Percentiles rank a stretch among this genome's conserved stretches.
phyloP scores from a whole-genome alignment of 768 basidiomycete genomes.

The Hortiboletus campestris region DNA sequence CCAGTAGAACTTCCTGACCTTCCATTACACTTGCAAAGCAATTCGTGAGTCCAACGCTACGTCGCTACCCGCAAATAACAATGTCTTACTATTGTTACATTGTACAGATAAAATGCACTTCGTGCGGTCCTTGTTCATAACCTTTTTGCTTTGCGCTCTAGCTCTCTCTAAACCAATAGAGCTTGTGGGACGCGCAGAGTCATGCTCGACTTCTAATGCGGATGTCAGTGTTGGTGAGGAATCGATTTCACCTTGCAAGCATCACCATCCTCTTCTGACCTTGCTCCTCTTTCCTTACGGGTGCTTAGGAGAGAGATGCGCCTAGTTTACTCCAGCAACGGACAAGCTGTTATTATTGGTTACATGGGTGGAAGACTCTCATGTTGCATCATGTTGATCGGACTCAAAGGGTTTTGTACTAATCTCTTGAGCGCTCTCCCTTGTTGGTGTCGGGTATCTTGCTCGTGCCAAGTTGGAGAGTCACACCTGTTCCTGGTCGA shows the following conservation, averaged over 20 bases:
- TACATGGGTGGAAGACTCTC: too few species aligned
- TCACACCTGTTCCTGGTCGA: too few species aligned
- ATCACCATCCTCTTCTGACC: background rate
- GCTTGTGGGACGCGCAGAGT: background rate
- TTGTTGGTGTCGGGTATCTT: too few species aligned
- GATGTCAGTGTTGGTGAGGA: background rate
- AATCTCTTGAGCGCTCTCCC: too few species aligned
- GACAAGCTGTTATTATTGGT: background rate
- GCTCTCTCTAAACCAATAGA: background rate
- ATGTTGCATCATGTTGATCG: too few species aligned
- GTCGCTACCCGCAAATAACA: too few species aligned
- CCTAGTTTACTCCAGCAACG: background rate
- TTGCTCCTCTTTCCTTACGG: background rate
- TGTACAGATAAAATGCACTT: background rate
- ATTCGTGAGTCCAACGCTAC: too few species aligned
- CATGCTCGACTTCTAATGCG: too few species aligned
- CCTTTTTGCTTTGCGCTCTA: background rate
- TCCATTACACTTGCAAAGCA: background rate
- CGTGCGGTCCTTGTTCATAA: background rate
- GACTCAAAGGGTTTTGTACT: too few species aligned
- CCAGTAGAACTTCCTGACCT: background rate
- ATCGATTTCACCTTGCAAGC: background rate
- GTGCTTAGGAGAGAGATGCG: background rate
- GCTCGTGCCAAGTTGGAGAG: too few species aligned
- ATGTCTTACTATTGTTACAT: background rate